phyloP scores from a whole-genome alignment of 2,329 filamentous ascomycete genomes.

The Botrytis paeoniae region DNA sequence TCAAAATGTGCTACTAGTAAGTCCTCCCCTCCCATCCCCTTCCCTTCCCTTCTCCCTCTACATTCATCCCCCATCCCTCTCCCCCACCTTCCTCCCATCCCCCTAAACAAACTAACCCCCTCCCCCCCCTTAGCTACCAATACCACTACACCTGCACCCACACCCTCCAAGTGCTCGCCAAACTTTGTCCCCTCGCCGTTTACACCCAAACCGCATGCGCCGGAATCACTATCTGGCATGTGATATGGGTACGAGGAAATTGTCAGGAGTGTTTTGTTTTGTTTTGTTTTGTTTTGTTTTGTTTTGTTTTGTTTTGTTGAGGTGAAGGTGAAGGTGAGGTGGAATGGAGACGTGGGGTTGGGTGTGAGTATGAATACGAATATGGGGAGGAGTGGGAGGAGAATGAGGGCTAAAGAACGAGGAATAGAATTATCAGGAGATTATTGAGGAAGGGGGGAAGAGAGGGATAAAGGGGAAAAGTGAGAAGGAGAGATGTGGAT shows the following conservation, averaged over 20 bases:
- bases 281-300: no score
- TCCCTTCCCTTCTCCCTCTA: not conserved
- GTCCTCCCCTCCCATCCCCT: not conserved
- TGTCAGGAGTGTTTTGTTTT: slow-evolving; percentile 31
- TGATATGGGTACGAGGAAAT: slow-evolving; percentile 31
- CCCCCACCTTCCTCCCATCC: no score
- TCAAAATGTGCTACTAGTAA: slow-evolving; percentile 16
- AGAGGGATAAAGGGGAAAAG: not conserved
- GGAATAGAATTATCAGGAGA: no score
- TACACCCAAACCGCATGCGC: slow-evolving; percentile 36
- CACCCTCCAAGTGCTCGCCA: slow-evolving; percentile 32
- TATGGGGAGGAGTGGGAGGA: no score
- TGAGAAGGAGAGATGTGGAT: not conserved
- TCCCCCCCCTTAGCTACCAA: slow-evolving; percentile 30
- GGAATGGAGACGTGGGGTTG: no score
- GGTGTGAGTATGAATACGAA: no score
- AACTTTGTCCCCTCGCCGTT: slow-evolving; percentile 30
- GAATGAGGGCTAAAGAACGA: no score
- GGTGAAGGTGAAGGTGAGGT: not conserved
- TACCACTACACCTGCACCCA: slow-evolving; percentile 35
- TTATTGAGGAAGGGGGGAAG: no score
- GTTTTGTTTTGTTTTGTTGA: slow-evolving; percentile 5
- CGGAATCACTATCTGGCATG: slow-evolving; percentile 35
- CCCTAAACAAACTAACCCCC: slow-evolving; percentile 16
- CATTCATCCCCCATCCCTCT: no score